Evolutionary conservation across 73 alveolate species (phyloP).

Genomic region (Paramecium pentaurelia): DNA sequence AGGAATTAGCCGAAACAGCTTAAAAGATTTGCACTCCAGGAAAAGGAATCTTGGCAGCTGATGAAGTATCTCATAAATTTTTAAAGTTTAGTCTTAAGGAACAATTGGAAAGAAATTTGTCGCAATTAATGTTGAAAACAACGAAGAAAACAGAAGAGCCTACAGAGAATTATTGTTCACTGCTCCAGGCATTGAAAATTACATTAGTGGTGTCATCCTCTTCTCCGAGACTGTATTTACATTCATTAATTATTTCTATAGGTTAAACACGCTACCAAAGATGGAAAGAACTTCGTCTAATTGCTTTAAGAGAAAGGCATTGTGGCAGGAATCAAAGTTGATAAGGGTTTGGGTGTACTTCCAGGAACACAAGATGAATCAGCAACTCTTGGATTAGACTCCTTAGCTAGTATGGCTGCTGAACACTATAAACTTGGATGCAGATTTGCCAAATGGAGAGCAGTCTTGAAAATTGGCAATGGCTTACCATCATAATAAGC

Average conservation of each 20-base stretch:
- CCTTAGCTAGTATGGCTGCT: slow-evolving; percentile 67
- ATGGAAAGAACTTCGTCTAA: slow-evolving; percentile 90
- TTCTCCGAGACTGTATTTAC: slow-evolving; percentile 89
- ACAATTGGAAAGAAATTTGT: slow-evolving; percentile 92
- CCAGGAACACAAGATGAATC: slow-evolving; percentile 91
- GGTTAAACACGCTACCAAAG: slow-evolving; percentile 81
- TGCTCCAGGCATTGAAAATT: slow-evolving; percentile 89
- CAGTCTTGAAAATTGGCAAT: slow-evolving; percentile 89
- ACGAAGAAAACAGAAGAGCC: slow-evolving; percentile 90
- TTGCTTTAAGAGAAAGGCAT: slow-evolving; percentile 86
- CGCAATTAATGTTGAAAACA: slow-evolving; percentile 87
- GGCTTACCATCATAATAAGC: slow-evolving; percentile 87
- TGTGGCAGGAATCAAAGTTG: slow-evolving; percentile 99
- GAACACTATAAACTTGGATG: slow-evolving; percentile 89
- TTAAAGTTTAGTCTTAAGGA: slow-evolving; percentile 76
- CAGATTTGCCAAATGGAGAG: slow-evolving; percentile 99
- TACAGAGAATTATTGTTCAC: slow-evolving; percentile 96
- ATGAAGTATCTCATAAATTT: slow-evolving; percentile 60
- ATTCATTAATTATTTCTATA: not conserved
- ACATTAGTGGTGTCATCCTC: slow-evolving; percentile 97
- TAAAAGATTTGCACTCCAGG: slow-evolving; percentile 87
- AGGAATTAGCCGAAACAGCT: slow-evolving; percentile 92
- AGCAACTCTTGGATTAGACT: slow-evolving; percentile 85
- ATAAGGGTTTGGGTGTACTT: slow-evolving; percentile 86
- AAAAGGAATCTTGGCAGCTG: slow-evolving; percentile 96